Evolutionary conservation across 148 eudicot genomes (phyloP), one percentile per base, ranked within the genome.

Genomic region (Rhododendron ovatum): DNA sequence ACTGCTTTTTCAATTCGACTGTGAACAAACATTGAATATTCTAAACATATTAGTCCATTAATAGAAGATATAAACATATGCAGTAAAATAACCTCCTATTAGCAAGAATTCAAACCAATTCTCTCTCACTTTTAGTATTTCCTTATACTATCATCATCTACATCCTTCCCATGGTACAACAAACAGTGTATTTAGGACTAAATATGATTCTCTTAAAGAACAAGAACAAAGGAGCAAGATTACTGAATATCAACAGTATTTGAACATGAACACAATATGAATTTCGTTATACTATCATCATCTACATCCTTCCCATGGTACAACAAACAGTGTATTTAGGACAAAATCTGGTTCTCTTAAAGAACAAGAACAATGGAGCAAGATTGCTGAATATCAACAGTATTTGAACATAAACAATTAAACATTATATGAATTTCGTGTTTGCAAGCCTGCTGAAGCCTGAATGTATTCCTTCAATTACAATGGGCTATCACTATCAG

Each of bases 1-100:
- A 91, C 86, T 96, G 99, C 85, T 94, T 95, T 93, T 92, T 92
- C 88, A 92, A 82, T 90, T 95, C 98, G 91, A 93, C 99, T 95
- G 73, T 59, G 57, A 85, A 63, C 78, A 71, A 78, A 85, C 73
- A 78, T 35, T 17, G 80, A 12, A 51, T 59, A 73, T 41, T 13
- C 1, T 7, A 67, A 48, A 65, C 12, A 69, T 63, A 50, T 26
- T 48, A 84, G 11, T 4, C 48, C 30, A 71, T 28, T 71, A 13
- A 22, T 71, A 71, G 9, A 84, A 84, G 67, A 45, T 71, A 33
- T 8, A 48, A 17, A n/a, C 6, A 78, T 20, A 47, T 28, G 35
- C 22, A 80, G 22, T 10, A n/a, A 80, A 80, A 22, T 3, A 28
- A 80, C 33, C 82, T 79, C 7, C 20, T 24, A 45, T 45, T 47